phyloP scores from a whole-genome alignment of 805 yeast genomes.

The Lachancea cidri region DNA sequence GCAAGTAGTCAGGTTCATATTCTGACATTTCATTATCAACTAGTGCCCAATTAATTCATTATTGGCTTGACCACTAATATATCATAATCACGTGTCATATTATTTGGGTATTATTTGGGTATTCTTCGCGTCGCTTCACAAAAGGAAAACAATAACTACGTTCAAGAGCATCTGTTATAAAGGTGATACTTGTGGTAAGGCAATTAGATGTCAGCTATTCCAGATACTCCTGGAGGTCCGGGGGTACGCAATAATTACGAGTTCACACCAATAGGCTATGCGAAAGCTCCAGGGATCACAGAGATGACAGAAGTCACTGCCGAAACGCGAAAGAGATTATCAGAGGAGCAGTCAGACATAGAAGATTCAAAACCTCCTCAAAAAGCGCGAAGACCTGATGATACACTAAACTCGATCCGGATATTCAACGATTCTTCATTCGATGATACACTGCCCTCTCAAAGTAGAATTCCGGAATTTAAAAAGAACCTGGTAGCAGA shows the following conservation, averaged over 20 bases:
- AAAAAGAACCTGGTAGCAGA: constrained; percentile 19
- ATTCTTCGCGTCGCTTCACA: neutral
- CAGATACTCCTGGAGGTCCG: constrained; percentile 26
- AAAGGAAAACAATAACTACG: neutral
- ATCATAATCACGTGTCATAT: too few species aligned
- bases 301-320: neutral
- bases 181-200: too few species aligned
- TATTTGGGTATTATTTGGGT: too few species aligned
- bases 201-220: constrained; percentile 22
- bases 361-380: constrained; percentile 5
- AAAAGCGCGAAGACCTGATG: constrained; percentile 12
- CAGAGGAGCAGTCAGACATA: constrained; percentile 2
- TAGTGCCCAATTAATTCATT: too few species aligned
- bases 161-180: too few species aligned
- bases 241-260: constrained; percentile 25
- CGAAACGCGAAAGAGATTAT: constrained; percentile 6
- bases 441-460: constrained; percentile 28
- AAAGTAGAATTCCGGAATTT: constrained; percentile 3
- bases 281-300: constrained; percentile 18
- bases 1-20: too few species aligned
- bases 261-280: constrained; percentile 41
- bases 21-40: too few species aligned
- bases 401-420: constrained; percentile 22
- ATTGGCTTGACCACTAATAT: too few species aligned
- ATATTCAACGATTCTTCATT: constrained; percentile 30